These are phyloP conservation scores for Diutina sp. DNA, from an alignment of 1,139 yeast genomes.

Conservation along the genomic window DNA sequence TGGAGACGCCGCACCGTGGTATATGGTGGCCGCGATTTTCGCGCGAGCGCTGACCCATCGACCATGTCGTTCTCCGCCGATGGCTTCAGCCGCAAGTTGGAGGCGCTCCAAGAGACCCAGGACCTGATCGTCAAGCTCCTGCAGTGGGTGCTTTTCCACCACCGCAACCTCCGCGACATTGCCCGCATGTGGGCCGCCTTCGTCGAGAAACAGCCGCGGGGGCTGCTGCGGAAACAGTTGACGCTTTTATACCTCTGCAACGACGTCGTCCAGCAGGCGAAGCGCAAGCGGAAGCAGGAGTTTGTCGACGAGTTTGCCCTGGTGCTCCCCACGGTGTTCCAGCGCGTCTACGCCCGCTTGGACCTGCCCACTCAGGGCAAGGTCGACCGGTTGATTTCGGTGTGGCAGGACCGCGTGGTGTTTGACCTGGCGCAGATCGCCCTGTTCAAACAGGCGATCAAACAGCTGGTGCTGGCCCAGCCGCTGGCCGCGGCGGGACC, in stretches of 20 bases:
- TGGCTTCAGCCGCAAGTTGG: constrained; percentile 42
- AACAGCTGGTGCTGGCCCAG: neutral
- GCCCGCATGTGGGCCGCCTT: constrained; percentile 52
- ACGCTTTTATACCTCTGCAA: constrained; percentile 63
- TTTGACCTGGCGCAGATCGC: constrained; percentile 17
- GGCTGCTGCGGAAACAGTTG: constrained; percentile 29
- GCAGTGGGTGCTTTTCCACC: constrained; percentile 77
- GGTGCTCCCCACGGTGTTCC: constrained; percentile 28
- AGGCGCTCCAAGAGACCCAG: constrained; percentile 59
- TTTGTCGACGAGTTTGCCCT: constrained; percentile 46
- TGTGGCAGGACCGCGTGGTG: constrained; percentile 63
- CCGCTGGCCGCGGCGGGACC: neutral
- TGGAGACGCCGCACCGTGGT: neutral
- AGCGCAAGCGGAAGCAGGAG: constrained; percentile 49
- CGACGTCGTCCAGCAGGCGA: constrained; percentile 75
- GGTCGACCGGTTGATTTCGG: constrained; percentile 51
- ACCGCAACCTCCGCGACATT: constrained; percentile 47
- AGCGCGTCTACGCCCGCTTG: constrained; percentile 17
- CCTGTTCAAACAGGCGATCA: neutral
- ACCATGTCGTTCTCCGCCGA: constrained; percentile 52
- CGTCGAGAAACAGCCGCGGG: constrained; percentile 15
- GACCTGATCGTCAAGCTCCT: constrained; percentile 75
- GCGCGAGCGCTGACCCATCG: neutral
- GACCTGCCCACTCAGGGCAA: constrained; percentile 36
- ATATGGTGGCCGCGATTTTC: neutral